Evolutionary conservation across 495 filamentous ascomycete genomes (phyloP), one percentile per base, ranked within the genome.

Genomic region (Barbatosphaeria neglecta): DNA sequence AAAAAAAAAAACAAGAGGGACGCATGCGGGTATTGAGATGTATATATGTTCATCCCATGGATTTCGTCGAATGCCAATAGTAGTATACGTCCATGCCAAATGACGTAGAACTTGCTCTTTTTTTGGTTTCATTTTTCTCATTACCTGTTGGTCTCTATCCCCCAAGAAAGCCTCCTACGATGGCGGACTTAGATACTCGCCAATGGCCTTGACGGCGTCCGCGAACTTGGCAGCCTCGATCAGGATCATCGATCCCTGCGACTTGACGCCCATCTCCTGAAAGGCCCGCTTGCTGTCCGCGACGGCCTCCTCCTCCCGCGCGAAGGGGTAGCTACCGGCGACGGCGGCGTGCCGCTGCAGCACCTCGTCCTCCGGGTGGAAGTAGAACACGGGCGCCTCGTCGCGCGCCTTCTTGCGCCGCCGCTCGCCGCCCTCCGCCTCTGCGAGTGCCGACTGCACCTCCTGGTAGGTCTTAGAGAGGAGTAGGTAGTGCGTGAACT

Each of bases 311-410:
- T 81, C 84, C 38, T 88, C 77, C 62, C 85, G 90, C 13, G 78
- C 80, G 59, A 87, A 96, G 19, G 82, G 78, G 57, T 82, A 87
- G 25, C 72, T 73, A 10, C 80, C 84, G 37, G 67, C 66, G 45
- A 74, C 84, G 24, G 76, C 45, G 11, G 85, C 83, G 64, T 87
- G 73, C 49, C 76, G 75, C 55, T 90, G 78, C 50, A 96, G 62
- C 45, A 90, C 77, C 70, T 99, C 92, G 58, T 99, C 93, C 64
- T 99, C 93, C 2, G 92, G 87, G 62, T 99, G 93, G 70, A 97
- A 99, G 64, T 87, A 94, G 67, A 89, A 90, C 69, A 52, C 45
- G 52, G 39, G 56, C 49, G 50, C 63, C 68, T 60, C 67, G 60
- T 72, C 68, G 62, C 79, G 80, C 63, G 85, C 85, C 64, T 79